phyloP scores from a whole-genome alignment of 768 basidiomycete species.

The Podaxis sp. region DNA sequence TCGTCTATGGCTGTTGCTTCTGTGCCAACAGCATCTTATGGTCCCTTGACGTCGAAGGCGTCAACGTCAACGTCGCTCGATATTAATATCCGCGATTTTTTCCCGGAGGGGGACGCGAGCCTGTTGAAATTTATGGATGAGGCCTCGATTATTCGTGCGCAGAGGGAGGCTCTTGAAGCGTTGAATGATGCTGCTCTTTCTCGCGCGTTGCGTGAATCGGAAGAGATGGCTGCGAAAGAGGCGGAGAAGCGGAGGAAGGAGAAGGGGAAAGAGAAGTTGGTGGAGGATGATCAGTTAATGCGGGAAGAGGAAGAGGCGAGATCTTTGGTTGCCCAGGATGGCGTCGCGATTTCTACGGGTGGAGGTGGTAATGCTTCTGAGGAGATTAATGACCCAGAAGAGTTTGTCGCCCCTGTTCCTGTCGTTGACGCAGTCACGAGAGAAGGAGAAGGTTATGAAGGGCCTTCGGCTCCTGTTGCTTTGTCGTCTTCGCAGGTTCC shows the following conservation, averaged over 20 bases:
- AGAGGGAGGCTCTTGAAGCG: constrained; percentile 29
- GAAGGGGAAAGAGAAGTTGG: constrained; percentile 4
- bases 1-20: constrained; percentile 15
- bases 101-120: constrained; percentile 22
- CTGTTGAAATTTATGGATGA: constrained; percentile 24
- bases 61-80: constrained; percentile 11
- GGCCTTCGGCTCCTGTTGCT: not conserved
- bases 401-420: constrained; percentile 2
- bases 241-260: constrained; percentile 11
- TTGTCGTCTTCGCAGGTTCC: not conserved
- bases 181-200: constrained; percentile 27
- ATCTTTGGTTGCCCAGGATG: not conserved
- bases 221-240: constrained; percentile 27
- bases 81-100: constrained; percentile 22
- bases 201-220: constrained; percentile 26
- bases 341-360: not conserved
- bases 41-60: constrained; percentile 11
- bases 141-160: constrained; percentile 28
- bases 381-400: not conserved
- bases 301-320: not conserved
- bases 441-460: not conserved
- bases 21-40: constrained; percentile 8
- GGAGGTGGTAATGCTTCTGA: constrained; percentile 4
- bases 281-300: not conserved
- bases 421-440: constrained; percentile 7